Percentiles rank a stretch among this genome's conserved stretches.
These are phyloP conservation scores for Solanum arcanum DNA, from an alignment of 257 asterid species.

Conservation along the genomic window DNA sequence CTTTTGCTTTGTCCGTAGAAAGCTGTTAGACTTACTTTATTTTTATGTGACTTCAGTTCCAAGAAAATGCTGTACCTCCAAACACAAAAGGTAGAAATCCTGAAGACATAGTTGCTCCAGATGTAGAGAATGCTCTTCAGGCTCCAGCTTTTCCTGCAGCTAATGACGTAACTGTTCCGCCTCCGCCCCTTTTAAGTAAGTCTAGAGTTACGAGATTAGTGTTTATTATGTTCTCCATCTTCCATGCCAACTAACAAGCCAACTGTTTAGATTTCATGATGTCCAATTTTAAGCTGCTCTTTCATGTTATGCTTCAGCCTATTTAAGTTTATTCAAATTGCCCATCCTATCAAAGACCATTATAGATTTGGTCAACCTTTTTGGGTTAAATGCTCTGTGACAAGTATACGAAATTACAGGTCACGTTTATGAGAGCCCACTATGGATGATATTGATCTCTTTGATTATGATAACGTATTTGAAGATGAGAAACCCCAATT, in stretches of 20 bases:
- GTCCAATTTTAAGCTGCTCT: not conserved
- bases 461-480: not conserved
- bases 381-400: not conserved
- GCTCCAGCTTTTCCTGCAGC: conserved; percentile 3
- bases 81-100: conserved; percentile 8
- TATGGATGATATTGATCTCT: not conserved
- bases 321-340: not conserved
- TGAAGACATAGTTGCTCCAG: conserved; percentile 11
- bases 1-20: not conserved
- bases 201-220: not conserved
- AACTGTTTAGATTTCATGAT: not conserved
- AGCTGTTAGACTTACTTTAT: not conserved
- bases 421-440: not conserved
- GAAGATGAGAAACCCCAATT: not conserved
- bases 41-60: conserved; percentile 14
- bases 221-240: not conserved
- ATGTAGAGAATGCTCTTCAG: conserved; percentile 6
- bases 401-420: not conserved
- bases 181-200: conserved; percentile 45
- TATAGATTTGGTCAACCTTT: not conserved
- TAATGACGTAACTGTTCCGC: conserved; percentile 31
- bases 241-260: not conserved
- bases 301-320: not conserved
- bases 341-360: not conserved
- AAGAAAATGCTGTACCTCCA: conserved; percentile 16